phyloP scores from a whole-genome alignment of 2,329 filamentous ascomycete species.

The Cladosporium sp. region DNA sequence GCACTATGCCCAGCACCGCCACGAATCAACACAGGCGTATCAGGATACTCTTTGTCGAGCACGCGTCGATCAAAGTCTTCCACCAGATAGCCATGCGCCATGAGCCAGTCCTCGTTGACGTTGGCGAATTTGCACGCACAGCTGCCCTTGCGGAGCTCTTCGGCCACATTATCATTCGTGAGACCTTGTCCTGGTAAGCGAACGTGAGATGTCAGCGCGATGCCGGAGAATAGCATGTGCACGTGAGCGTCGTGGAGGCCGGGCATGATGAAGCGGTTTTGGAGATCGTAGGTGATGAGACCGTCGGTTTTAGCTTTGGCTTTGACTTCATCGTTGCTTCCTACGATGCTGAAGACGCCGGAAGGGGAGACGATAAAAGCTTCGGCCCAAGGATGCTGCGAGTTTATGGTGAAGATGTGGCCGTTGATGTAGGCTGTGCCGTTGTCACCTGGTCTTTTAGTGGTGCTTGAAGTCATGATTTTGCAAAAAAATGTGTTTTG shows the following conservation, averaged over 20 bases:
- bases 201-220: slow-evolving; percentile 32
- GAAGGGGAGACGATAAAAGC: slow-evolving; percentile 35
- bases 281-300: slow-evolving; percentile 31
- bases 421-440: slow-evolving; percentile 34
- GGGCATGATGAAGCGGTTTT: slow-evolving; percentile 38
- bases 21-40: slow-evolving; percentile 34
- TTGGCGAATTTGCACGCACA: slow-evolving; percentile 34
- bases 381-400: slow-evolving; percentile 25
- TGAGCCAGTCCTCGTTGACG: slow-evolving; percentile 30
- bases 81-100: slow-evolving; percentile 1
- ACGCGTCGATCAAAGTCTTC: slow-evolving; percentile 4
- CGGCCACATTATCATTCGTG: slow-evolving; percentile 27
- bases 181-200: slow-evolving; percentile 31
- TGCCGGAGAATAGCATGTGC: slow-evolving; percentile 35
- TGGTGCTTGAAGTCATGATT: background rate
- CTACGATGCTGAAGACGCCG: slow-evolving; percentile 33
- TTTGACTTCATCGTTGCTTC: slow-evolving; percentile 29
- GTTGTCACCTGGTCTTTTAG: slow-evolving; percentile 2
- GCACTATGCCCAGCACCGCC: slow-evolving; percentile 34
- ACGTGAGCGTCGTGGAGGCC: slow-evolving; percentile 42
- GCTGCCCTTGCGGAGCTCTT: slow-evolving; percentile 30
- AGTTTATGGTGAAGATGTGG: slow-evolving; percentile 35
- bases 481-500: background rate
- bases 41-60: slow-evolving; percentile 29
- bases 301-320: slow-evolving; percentile 20